Evolutionary conservation across 148 eudicot species (phyloP).

Genomic region (Pharnaceum exiguum): DNA sequence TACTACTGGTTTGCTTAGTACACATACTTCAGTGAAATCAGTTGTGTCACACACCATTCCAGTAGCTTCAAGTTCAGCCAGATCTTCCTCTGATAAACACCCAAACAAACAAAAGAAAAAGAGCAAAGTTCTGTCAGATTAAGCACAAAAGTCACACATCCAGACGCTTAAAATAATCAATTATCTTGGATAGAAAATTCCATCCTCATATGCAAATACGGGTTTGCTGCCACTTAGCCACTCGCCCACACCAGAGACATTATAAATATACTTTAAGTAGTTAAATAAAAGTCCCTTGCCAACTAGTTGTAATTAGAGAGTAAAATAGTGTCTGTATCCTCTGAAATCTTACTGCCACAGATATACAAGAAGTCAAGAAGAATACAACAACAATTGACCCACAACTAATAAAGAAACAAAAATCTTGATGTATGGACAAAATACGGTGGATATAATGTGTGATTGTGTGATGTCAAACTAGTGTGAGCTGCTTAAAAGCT

Average conservation of each 20-base stretch:
- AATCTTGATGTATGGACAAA: conserved; percentile 15
- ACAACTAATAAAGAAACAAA: neutral
- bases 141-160: no score
- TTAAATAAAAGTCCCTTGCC: no score
- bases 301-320: no score
- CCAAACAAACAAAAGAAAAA: no score
- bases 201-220: no score
- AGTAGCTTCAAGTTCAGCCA: conserved; percentile 22
- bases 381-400: conserved; percentile 5
- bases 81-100: conserved; percentile 26
- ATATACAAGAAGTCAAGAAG: neutral
- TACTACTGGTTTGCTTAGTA: conserved; percentile 24
- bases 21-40: conserved; percentile 28
- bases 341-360: neutral
- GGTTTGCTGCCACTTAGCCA: no score
- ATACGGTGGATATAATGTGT: conserved; percentile 8
- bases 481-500: conserved; percentile 20
- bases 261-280: no score
- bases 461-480: conserved; percentile 1
- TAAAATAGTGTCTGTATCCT: conserved; percentile 7
- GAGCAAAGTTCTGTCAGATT: no score
- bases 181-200: no score
- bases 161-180: no score
- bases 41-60: conserved; percentile 17
- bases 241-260: no score